Evolutionary conservation across 2,329 filamentous ascomycete genomes (phyloP).

Genomic region (Neofusicoccum laricinum): DNA sequence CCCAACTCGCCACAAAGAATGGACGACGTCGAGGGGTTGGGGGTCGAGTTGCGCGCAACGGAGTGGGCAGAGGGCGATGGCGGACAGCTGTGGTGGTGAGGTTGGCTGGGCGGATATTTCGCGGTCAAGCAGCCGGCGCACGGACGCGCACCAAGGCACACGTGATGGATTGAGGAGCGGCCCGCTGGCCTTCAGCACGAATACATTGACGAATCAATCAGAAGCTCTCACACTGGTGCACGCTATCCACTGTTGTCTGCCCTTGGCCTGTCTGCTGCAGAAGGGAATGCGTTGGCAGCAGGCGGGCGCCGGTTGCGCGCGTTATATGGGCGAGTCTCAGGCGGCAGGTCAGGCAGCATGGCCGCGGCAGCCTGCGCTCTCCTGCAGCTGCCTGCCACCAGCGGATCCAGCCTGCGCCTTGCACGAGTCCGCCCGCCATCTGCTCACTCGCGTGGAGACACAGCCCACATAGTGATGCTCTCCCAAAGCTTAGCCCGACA

Average conservation of each 20-base stretch:
- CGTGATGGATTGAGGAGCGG: neutral
- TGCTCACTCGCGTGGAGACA: neutral
- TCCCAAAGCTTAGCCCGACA: neutral
- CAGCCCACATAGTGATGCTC: neutral
- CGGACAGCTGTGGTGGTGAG: slow-evolving; percentile 22
- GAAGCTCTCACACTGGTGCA: neutral
- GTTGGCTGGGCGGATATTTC: slow-evolving; percentile 18
- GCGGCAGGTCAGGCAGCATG: neutral
- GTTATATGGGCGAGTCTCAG: neutral
- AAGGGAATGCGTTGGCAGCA: neutral
- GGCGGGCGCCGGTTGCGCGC: neutral
- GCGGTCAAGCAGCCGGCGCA: slow-evolving; percentile 3
- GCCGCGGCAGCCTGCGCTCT: slow-evolving; percentile 1
- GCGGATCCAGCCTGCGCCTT: neutral
- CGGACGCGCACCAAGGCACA: neutral
- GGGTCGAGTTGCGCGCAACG: slow-evolving; percentile 19
- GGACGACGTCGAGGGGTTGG: slow-evolving; percentile 30
- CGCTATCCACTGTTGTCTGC: neutral
- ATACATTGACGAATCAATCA: neutral
- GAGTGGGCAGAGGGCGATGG: slow-evolving; percentile 17
- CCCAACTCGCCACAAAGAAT: slow-evolving; percentile 22
- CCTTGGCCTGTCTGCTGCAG: neutral
- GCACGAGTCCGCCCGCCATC: neutral
- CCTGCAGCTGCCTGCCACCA: slow-evolving; percentile 1
- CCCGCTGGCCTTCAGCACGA: neutral